Evolutionary conservation across 257 asterid genomes (phyloP).

Genomic region (Ajuga chamaepitys): DNA sequence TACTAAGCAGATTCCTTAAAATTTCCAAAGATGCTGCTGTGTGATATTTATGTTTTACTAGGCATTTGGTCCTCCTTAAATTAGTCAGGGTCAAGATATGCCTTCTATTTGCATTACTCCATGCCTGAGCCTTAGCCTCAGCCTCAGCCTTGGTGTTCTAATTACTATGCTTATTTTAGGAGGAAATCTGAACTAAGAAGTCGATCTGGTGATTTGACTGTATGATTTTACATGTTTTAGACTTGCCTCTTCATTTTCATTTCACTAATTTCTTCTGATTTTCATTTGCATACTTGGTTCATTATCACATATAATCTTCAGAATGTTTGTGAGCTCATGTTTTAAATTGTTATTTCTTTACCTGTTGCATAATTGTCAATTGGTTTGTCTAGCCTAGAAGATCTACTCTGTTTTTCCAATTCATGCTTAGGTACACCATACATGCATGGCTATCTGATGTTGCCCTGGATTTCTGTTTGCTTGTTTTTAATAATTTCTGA

Average conservation of each 20-base stretch:
- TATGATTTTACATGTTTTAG: neutral
- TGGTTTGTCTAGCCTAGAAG: neutral
- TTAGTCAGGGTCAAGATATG: too few species aligned
- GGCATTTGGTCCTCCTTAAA: too few species aligned
- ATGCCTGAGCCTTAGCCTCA: too few species aligned
- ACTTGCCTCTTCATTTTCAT: neutral
- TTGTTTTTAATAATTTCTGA: neutral
- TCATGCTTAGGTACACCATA: neutral
- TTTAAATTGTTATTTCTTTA: neutral
- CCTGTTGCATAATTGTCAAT: neutral
- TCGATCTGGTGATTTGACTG: too few species aligned
- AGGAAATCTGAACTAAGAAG: too few species aligned
- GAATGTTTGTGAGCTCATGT: neutral
- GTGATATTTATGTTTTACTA: too few species aligned
- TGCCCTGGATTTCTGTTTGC: neutral
- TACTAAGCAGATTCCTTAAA: too few species aligned
- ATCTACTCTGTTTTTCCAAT: neutral
- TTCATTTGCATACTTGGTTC: neutral
- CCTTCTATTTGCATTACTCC: too few species aligned
- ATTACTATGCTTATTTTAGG: too few species aligned
- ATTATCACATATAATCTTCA: neutral
- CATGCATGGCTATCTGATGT: neutral
- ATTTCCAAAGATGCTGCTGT: too few species aligned
- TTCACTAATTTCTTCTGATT: neutral
- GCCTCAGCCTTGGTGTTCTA: too few species aligned